Evolutionary conservation across 306 rosid genomes (phyloP).

Genomic region (Casuarina cunninghamiana): DNA sequence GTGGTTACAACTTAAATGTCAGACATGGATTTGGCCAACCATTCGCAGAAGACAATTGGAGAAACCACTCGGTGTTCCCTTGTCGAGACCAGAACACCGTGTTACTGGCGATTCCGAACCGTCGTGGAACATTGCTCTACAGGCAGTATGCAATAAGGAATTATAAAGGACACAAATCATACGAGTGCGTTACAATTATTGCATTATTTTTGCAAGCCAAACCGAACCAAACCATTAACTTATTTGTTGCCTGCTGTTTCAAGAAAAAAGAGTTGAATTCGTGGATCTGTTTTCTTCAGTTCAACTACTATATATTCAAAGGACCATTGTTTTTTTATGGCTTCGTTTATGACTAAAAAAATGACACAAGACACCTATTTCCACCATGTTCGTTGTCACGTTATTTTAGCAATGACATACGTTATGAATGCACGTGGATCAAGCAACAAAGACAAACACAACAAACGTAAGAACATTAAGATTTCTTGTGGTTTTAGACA

Average conservation of each 20-base stretch:
- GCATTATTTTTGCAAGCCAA: not conserved
- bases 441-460: not conserved
- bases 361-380: not conserved
- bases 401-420: not conserved
- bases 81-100: conserved; percentile 8
- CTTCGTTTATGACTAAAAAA: not conserved
- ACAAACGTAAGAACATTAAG: not conserved
- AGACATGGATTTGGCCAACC: conserved; percentile 48
- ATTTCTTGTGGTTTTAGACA: not conserved
- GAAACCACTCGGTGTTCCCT: conserved; percentile 12
- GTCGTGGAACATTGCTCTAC: not conserved
- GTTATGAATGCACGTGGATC: not conserved
- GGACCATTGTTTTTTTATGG: not conserved
- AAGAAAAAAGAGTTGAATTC: not conserved
- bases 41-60: conserved; percentile 23
- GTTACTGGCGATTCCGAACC: not conserved
- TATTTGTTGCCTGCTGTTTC: not conserved
- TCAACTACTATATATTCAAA: not conserved
- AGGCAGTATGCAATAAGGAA: not conserved
- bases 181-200: not conserved
- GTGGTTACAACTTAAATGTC: conserved; percentile 33
- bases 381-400: not conserved
- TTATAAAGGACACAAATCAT: not conserved
- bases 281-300: not conserved
- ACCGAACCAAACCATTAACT: not conserved